Conservation (phyloP, 2,329 filamentous ascomycete species). For the Apiospora saccharicola region DNA sequence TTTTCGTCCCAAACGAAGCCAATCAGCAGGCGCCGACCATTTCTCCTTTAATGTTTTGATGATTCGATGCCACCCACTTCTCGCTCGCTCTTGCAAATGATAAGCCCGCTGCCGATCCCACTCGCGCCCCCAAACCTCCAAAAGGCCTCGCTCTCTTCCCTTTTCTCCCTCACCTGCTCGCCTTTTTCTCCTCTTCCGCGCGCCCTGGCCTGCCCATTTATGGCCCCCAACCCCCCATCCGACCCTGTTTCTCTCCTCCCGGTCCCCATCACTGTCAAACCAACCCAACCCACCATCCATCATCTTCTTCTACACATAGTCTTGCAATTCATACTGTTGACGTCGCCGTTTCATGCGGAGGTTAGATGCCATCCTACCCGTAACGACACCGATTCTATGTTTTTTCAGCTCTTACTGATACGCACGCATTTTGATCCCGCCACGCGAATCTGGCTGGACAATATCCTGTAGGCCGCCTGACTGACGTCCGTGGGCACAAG, state of each 20-base stretch:
- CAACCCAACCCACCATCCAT: conserved; percentile 16
- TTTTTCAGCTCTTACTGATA: conserved; percentile 6
- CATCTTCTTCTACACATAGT: background rate
- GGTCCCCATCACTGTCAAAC: conserved; percentile 14
- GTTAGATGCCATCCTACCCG: background rate
- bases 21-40: background rate
- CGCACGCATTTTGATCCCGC: background rate
- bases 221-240: background rate
- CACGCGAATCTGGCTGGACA: background rate
- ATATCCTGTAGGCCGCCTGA: background rate
- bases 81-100: conserved; percentile 11
- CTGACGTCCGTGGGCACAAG: conserved; percentile 13
- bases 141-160: background rate
- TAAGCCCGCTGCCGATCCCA: conserved; percentile 14
- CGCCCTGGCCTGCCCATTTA: background rate
- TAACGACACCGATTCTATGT: background rate
- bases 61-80: conserved; percentile 21
- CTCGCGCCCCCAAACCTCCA: conserved; percentile 10
- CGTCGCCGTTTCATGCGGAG: conserved; percentile 1
- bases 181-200: background rate
- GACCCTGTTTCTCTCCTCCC: background rate
- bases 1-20: background rate
- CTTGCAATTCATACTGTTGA: conserved; percentile 7
- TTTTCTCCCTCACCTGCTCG: background rate
- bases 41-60: conserved; percentile 25